phyloP scores from a whole-genome alignment of 1,284 basidiomycete genomes.

The Cutaneotrichosporon dermatis region DNA sequence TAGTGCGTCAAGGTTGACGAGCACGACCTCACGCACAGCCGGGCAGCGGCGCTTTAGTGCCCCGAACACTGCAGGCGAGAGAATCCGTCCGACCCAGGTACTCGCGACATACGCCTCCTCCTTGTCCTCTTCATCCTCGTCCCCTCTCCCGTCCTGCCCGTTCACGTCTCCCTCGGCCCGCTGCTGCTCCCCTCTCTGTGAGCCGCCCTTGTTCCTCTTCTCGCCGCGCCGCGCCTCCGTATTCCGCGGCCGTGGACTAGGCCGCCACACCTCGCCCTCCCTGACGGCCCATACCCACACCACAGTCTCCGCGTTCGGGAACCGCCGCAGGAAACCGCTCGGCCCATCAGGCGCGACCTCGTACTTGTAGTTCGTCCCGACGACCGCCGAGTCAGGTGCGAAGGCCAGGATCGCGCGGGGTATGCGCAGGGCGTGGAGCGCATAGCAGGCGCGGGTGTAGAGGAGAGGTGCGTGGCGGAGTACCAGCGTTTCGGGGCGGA shows the following conservation, averaged over 20 bases:
- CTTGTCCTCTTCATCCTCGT: not conserved
- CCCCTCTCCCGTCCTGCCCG: too few relatives aligned
- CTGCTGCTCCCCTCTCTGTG: too few relatives aligned
- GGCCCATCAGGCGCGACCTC: constrained; percentile 2
- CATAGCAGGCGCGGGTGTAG: constrained; percentile 4
- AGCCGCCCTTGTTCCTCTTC: too few relatives aligned
- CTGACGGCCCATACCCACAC: not conserved
- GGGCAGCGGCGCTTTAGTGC: not conserved
- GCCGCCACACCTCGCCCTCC: constrained; percentile 1
- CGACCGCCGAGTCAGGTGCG: constrained; percentile 9
- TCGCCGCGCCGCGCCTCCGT: not conserved
- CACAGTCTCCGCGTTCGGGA: not conserved
- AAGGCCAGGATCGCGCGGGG: constrained; percentile 2
- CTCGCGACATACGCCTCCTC: not conserved
- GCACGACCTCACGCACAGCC: not conserved
- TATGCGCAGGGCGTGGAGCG: not conserved
- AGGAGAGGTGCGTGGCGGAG: constrained; percentile 15
- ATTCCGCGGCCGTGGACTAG: constrained; percentile 3
- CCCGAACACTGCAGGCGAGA: not conserved
- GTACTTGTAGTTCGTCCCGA: constrained; percentile 13
- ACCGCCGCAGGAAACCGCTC: not conserved
- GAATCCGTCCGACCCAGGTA: not conserved
- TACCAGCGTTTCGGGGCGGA: not conserved
- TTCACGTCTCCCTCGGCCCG: too few relatives aligned
- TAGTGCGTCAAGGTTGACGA: not conserved